A percentile compares a stretch with the other conserved stretches of the same genome.
These are phyloP conservation scores for Aschersonia sp. DNA, from an alignment of 2,329 filamentous ascomycete genomes.

Conservation along the genomic window DNA sequence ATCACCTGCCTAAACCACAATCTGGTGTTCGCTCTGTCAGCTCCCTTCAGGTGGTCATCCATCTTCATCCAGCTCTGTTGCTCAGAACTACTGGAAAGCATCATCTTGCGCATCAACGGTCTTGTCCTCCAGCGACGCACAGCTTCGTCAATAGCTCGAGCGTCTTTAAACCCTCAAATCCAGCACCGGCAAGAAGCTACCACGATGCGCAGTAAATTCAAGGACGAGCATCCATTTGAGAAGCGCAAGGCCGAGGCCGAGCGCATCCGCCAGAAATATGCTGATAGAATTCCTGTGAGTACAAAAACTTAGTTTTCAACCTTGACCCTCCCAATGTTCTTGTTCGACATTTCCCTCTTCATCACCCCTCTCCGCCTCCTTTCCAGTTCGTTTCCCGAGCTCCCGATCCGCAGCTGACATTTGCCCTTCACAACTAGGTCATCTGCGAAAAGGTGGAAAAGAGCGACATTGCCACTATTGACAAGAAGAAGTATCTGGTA, in stretches of 20 bases:
- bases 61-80: neutral
- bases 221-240: conserved; percentile 99
- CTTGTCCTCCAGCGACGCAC: neutral
- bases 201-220: conserved; percentile 97
- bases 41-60: neutral
- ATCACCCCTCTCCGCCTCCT: neutral
- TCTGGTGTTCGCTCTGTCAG: neutral
- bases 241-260: conserved; percentile 99
- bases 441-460: conserved; percentile 99
- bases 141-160: neutral
- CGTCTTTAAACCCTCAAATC: no score
- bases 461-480: conserved; percentile 97
- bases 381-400: neutral
- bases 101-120: neutral
- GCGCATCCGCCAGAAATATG: conserved; percentile 97
- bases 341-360: neutral
- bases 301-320: neutral
- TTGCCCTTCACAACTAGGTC: conserved; percentile 42
- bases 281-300: conserved; percentile 93
- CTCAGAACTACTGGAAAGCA: neutral
- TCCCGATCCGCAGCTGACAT: neutral
- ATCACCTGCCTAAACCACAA: conserved; percentile 8
- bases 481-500: conserved; percentile 99
- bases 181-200: conserved; percentile 8
- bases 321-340: neutral